phyloP scores from a whole-genome alignment of 169 alveolate species.

The Babesia caballi region DNA sequence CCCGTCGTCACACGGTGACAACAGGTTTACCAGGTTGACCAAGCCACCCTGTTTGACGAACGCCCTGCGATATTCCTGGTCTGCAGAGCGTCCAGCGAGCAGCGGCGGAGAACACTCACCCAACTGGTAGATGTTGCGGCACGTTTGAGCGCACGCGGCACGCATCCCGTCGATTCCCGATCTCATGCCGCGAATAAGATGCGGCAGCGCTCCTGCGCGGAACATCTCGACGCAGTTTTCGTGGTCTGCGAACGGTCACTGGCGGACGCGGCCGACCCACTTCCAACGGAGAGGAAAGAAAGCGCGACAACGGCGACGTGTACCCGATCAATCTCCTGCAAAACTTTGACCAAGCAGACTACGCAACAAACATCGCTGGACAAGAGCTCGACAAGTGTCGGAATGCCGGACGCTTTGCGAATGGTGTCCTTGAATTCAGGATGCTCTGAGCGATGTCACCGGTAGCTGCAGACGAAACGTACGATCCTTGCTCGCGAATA shows the following conservation, averaged over 20 bases:
- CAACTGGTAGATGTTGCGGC: slow-evolving; percentile 84
- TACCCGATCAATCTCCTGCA: slow-evolving; percentile 82
- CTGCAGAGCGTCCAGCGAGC: slow-evolving; percentile 22
- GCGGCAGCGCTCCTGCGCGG: slow-evolving; percentile 84
- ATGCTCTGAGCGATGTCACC: slow-evolving; percentile 35
- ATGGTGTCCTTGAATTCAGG: slow-evolving; percentile 58
- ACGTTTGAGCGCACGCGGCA: slow-evolving; percentile 89
- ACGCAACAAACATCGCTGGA: slow-evolving; percentile 41
- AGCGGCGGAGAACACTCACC: slow-evolving; percentile 50
- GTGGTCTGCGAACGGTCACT: slow-evolving; percentile 52
- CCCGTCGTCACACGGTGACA: slow-evolving; percentile 66
- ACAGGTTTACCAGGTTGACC: slow-evolving; percentile 54
- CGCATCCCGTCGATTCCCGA: slow-evolving; percentile 85
- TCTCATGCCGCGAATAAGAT: slow-evolving; percentile 82
- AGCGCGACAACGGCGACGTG: slow-evolving; percentile 90
- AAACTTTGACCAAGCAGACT: background rate
- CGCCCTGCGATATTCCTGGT: slow-evolving; percentile 79
- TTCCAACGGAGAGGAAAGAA: slow-evolving; percentile 86
- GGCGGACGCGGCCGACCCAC: slow-evolving; percentile 38
- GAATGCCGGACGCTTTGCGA: slow-evolving; percentile 62
- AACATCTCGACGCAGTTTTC: slow-evolving; percentile 83
- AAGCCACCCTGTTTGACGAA: slow-evolving; percentile 84
- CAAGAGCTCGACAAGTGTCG: slow-evolving; percentile 40
- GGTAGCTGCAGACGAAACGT: background rate
- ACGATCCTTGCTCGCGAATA: slow-evolving; percentile 82